Percentiles rank a stretch among this genome's conserved stretches.
Conservation (phyloP, 23 red algal genomes). For the Gracilaria caudata region DNA sequence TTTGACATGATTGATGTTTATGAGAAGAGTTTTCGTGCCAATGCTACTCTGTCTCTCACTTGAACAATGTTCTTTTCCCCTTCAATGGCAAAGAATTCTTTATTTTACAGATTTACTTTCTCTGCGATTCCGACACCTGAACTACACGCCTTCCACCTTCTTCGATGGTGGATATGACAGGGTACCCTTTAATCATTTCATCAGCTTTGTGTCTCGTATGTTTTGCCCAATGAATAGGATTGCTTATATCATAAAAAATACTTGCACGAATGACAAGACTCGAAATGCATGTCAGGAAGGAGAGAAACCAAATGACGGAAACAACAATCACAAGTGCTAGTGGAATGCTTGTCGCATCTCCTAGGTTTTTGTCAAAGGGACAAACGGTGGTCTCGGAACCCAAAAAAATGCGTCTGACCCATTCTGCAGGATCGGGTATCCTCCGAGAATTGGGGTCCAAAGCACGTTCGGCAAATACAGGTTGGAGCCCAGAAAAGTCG, state of each 20-base stretch:
- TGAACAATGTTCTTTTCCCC: no score
- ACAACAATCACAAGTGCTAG: background rate
- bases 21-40: no score
- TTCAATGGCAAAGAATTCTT: no score
- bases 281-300: background rate
- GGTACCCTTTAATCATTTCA: background rate
- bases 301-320: background rate
- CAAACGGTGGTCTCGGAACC: background rate
- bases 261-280: background rate
- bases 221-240: slow-evolving; percentile 11
- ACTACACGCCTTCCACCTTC: background rate
- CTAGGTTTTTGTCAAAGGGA: background rate
- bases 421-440: background rate
- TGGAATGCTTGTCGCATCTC: background rate
- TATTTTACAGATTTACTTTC: no score
- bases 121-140: background rate
- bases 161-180: background rate
- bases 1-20: no score
- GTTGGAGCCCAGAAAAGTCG: background rate
- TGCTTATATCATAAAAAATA: slow-evolving; percentile 8
- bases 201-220: background rate
- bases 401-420: background rate
- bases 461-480: background rate
- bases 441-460: background rate
- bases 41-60: no score